Percentiles rank a stretch among this genome's conserved stretches.
Evolutionary conservation across 257 asterid genomes (phyloP).

Genomic region (Solanum etuberosum): DNA sequence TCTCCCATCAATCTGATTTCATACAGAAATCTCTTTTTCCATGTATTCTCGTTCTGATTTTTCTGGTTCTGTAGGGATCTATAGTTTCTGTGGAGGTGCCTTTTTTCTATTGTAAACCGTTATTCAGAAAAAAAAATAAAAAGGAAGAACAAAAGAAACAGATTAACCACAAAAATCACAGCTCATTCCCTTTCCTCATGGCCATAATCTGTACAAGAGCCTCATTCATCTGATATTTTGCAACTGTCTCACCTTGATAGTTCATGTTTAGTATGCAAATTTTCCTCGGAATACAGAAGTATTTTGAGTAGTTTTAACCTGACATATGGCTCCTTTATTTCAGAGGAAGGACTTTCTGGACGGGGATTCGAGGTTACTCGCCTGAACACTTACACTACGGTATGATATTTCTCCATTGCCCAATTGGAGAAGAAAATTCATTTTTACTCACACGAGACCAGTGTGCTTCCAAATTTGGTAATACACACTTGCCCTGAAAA

Average conservation of each 20-base stretch:
- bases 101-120: background rate
- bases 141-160: background rate
- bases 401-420: constrained; percentile 11
- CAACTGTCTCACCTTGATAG: background rate
- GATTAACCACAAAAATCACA: background rate
- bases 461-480: background rate
- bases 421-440: background rate
- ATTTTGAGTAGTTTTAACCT: background rate
- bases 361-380: constrained; percentile 92
- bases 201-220: background rate
- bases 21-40: background rate
- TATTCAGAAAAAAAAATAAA: background rate
- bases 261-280: background rate
- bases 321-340: background rate
- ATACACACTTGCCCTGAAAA: background rate
- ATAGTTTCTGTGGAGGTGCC: background rate
- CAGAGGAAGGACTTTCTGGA: constrained; percentile 79
- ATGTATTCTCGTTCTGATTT: background rate
- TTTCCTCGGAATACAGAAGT: background rate
- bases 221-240: background rate
- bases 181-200: background rate
- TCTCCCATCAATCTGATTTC: background rate
- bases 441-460: background rate
- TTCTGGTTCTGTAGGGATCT: background rate
- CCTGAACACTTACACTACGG: constrained; percentile 93